Conservation (phyloP, 768 basidiomycete species). For the Russula virescens region DNA sequence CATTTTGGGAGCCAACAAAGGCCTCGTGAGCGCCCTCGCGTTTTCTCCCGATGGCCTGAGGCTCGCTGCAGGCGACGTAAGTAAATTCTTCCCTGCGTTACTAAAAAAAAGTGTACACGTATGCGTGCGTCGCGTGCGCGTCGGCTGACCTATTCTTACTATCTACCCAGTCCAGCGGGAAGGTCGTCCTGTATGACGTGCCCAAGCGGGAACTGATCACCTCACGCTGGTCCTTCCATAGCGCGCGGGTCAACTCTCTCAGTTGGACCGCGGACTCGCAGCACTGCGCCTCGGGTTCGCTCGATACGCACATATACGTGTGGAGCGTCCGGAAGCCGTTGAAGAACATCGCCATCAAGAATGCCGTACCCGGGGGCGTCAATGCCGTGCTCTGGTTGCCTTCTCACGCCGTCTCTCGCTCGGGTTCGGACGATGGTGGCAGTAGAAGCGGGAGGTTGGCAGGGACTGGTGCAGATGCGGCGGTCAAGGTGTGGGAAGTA, state of each 20-base stretch:
- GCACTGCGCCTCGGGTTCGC: constrained; percentile 79
- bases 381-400: constrained; percentile 74
- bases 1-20: constrained; percentile 62
- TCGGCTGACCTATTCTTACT: not conserved
- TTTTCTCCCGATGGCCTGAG: constrained; percentile 73
- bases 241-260: constrained; percentile 73
- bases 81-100: constrained; percentile 29
- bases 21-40: constrained; percentile 63
- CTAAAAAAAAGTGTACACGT: no score
- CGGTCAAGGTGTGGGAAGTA: constrained; percentile 68
- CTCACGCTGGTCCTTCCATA: constrained; percentile 82
- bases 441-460: constrained; percentile 36
- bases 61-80: constrained; percentile 82
- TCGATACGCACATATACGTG: constrained; percentile 91
- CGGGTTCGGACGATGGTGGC: constrained; percentile 30
- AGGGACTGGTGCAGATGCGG: constrained; percentile 77
- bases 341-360: constrained; percentile 77
- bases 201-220: constrained; percentile 63
- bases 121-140: not conserved
- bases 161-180: constrained; percentile 63
- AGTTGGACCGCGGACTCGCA: constrained; percentile 68
- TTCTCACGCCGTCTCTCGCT: constrained; percentile 27
- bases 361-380: constrained; percentile 82
- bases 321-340: constrained; percentile 70
- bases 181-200: constrained; percentile 73